Evolutionary conservation across 192 early-diverging fungal genomes (phyloP).

Genomic region (Coemansia erecta): DNA sequence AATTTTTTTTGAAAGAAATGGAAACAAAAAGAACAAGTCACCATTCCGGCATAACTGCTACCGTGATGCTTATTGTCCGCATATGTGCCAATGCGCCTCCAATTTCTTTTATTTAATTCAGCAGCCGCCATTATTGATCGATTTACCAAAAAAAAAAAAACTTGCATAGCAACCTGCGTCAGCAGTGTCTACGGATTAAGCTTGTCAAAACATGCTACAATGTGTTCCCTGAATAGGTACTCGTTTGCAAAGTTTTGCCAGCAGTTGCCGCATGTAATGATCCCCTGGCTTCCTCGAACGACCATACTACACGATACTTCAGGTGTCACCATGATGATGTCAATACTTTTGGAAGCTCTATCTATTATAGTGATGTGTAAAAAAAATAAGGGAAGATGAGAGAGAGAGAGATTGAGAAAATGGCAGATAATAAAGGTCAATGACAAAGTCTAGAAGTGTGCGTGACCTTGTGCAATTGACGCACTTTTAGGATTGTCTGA

Average conservation of each 20-base stretch:
- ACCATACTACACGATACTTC: too few relatives aligned
- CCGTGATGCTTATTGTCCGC: too few relatives aligned
- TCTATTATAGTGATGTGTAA: neutral
- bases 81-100: too few relatives aligned
- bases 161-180: too few relatives aligned
- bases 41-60: neutral
- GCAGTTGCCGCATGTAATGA: constrained; percentile 11
- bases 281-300: neutral
- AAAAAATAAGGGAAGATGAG: neutral
- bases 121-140: too few relatives aligned
- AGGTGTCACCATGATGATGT: too few relatives aligned
- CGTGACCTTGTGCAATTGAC: too few relatives aligned
- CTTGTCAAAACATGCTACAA: constrained; percentile 5
- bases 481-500: too few relatives aligned
- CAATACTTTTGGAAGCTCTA: too few relatives aligned
- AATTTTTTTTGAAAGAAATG: neutral
- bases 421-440: neutral
- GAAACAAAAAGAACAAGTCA: neutral
- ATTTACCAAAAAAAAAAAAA: neutral
- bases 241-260: constrained; percentile 10
- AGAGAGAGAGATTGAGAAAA: neutral
- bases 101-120: neutral
- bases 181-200: neutral
- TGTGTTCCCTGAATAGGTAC: constrained; percentile 1
- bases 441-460: too few relatives aligned